Base-by-base conservation (phyloP, 2,329 filamentous ascomycete genomes). In the Dryadomyces quercus-mongolicae region DNA sequence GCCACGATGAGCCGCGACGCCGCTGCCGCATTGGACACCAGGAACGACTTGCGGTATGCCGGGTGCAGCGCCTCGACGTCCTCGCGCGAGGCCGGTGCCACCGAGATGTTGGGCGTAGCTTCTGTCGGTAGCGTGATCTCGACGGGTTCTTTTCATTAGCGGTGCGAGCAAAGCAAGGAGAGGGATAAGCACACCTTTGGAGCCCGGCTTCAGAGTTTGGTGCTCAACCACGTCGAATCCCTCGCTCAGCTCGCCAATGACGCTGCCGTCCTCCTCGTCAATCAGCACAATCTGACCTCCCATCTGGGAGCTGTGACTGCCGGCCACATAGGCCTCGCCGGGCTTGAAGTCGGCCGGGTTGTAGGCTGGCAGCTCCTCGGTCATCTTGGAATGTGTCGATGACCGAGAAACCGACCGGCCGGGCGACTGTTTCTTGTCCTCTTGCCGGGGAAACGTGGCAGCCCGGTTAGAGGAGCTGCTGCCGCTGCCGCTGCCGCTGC, bases 181-280 rank as follows among this genome's bases (percentile, higher is more conserved):
- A 18, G 36, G 6, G 12, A 18, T 7, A 40, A 34, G 63, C 76
- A 65, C 74, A 95, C 90, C 87, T 77, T 98, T 97, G 5, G 87
- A 92, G n/a, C 93, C 93, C 16, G 85, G 83, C 65, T 85, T 82
- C 58, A 98, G 76, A 51, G 76, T 77, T 31, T 80, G 74, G 60
- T 91, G 81, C 64, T 96, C 90, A 16, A 92, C 75, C 18, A 62
- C 59, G 25, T 59, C 49, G 38, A 59, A 60, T 25, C 60, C 57
- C 7, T 60, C 57, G 22, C 59, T 56, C 2, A 62, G 56, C 51
- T 98, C 92, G 48, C 93, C 93, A 31, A 98, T 87, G 9, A 98
- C 87, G 62, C 88, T 94, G 52, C 93, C 93, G 69, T 98, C 87
- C 66, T 97, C 92, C 69, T 98, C 93, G 64, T 98, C 90, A 16